These are phyloP conservation scores for Claviceps pusilla DNA, from an alignment of 2,329 filamentous ascomycete species.

Conservation along the genomic window DNA sequence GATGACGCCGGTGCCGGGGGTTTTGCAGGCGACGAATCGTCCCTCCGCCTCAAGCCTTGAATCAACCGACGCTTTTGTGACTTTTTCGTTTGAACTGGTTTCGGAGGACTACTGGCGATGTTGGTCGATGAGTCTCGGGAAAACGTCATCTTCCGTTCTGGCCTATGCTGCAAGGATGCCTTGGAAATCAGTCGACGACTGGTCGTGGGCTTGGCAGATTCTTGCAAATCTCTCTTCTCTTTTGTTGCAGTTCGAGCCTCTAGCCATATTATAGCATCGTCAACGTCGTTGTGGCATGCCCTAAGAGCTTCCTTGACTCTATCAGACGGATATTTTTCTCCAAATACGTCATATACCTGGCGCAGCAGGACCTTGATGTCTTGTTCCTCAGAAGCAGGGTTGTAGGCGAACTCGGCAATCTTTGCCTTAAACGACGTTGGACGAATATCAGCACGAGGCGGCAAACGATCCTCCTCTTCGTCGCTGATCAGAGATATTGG, in stretches of 20 bases:
- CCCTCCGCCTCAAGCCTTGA: slow-evolving; percentile 19
- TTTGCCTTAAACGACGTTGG: slow-evolving; percentile 40
- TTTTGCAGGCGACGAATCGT: slow-evolving; percentile 12
- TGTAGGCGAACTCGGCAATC: slow-evolving; percentile 28
- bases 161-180: slow-evolving; percentile 11
- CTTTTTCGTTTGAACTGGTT: slow-evolving; percentile 10
- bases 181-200: slow-evolving; percentile 19
- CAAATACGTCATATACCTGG: slow-evolving; percentile 23
- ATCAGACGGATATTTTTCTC: slow-evolving; percentile 15
- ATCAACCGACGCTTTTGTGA: slow-evolving; percentile 19
- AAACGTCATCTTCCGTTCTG: slow-evolving; percentile 4
- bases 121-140: slow-evolving; percentile 10
- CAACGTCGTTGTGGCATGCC: slow-evolving; percentile 18
- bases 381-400: slow-evolving; percentile 27
- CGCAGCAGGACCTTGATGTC: slow-evolving; percentile 20
- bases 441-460: slow-evolving; percentile 44
- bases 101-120: slow-evolving; percentile 15
- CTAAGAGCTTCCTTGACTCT: slow-evolving; percentile 20
- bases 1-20: slow-evolving; percentile 9
- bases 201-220: slow-evolving; percentile 8
- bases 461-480: slow-evolving; percentile 30
- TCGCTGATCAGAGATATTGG: slow-evolving; percentile 35
- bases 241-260: slow-evolving; percentile 6
- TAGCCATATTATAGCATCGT: slow-evolving; percentile 21
- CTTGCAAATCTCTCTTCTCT: background rate